These are phyloP conservation scores for Camelina sativa DNA, from an alignment of 345 rosid genomes.

Conservation along the genomic window DNA sequence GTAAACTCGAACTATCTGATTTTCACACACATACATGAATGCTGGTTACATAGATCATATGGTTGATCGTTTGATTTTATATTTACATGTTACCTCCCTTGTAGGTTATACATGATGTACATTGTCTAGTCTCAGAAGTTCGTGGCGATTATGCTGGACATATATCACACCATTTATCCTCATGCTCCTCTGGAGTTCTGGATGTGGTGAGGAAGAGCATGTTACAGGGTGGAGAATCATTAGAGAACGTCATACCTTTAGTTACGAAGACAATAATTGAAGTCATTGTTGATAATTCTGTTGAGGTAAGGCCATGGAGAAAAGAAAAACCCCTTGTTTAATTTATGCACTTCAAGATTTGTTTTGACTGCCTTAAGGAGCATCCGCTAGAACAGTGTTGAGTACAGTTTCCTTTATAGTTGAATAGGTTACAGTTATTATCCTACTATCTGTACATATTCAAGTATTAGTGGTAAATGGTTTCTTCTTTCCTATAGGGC, in stretches of 20 bases:
- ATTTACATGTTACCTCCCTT: slow-evolving; percentile 42
- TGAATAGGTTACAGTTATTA: background rate
- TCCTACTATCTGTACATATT: background rate
- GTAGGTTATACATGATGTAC: slow-evolving; percentile 86
- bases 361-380: slow-evolving; percentile 8
- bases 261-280: slow-evolving; percentile 61
- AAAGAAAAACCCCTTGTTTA: slow-evolving; percentile 4
- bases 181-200: slow-evolving; percentile 66
- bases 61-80: slow-evolving; percentile 1
- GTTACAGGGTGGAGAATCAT: slow-evolving; percentile 62
- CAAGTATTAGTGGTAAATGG: background rate
- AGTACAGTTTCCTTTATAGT: slow-evolving; percentile 11
- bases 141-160: slow-evolving; percentile 64
- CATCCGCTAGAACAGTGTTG: slow-evolving; percentile 12
- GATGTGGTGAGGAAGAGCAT: slow-evolving; percentile 80
- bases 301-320: slow-evolving; percentile 63
- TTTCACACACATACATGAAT: slow-evolving; percentile 1
- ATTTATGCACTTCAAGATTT: slow-evolving; percentile 16
- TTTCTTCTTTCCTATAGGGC: slow-evolving; percentile 52
- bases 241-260: slow-evolving; percentile 59
- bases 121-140: slow-evolving; percentile 62
- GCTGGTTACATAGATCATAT: background rate
- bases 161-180: slow-evolving; percentile 61
- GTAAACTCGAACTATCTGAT: slow-evolving; percentile 9
- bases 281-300: slow-evolving; percentile 76